Evolutionary conservation across 31 red algal genomes (phyloP).

Genomic region (Asparagopsis taxiformis): DNA sequence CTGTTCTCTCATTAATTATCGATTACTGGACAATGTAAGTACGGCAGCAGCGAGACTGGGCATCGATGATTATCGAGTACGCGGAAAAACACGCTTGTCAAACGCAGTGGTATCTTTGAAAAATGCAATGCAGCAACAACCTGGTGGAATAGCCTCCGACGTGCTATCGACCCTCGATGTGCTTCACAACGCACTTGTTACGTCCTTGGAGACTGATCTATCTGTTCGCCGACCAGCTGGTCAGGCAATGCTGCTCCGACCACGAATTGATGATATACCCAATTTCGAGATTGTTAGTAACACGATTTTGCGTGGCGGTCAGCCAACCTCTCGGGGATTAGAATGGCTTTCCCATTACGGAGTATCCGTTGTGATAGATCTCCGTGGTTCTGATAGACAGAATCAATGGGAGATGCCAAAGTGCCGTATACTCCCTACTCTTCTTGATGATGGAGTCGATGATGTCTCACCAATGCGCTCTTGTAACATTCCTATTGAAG

Average conservation of each 20-base stretch:
- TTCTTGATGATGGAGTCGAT: background rate
- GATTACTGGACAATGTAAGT: background rate
- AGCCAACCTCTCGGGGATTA: conserved; percentile 53
- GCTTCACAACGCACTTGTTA: conserved; percentile 17
- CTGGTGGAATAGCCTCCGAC: background rate
- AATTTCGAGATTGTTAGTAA: conserved; percentile 60
- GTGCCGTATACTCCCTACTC: background rate
- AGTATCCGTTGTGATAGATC: conserved; percentile 53
- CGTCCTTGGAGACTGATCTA: conserved; percentile 37
- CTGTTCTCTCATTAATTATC: background rate
- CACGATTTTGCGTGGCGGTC: conserved; percentile 55
- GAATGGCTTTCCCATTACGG: conserved; percentile 70
- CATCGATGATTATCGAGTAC: conserved; percentile 66
- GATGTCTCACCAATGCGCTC: conserved; percentile 13
- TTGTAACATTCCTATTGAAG: conserved; percentile 60
- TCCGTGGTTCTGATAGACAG: conserved; percentile 66
- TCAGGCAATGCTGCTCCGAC: conserved; percentile 67
- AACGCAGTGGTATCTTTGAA: conserved; percentile 19
- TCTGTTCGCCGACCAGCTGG: conserved; percentile 41
- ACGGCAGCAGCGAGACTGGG: conserved; percentile 10
- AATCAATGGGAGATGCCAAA: conserved; percentile 76
- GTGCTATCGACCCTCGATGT: background rate
- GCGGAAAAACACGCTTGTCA: conserved; percentile 49
- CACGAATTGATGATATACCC: conserved; percentile 70
- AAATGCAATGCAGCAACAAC: conserved; percentile 1